Evolutionary conservation across 192 early-diverging fungal genomes (phyloP).

Genomic region (Coemansia sp.): DNA sequence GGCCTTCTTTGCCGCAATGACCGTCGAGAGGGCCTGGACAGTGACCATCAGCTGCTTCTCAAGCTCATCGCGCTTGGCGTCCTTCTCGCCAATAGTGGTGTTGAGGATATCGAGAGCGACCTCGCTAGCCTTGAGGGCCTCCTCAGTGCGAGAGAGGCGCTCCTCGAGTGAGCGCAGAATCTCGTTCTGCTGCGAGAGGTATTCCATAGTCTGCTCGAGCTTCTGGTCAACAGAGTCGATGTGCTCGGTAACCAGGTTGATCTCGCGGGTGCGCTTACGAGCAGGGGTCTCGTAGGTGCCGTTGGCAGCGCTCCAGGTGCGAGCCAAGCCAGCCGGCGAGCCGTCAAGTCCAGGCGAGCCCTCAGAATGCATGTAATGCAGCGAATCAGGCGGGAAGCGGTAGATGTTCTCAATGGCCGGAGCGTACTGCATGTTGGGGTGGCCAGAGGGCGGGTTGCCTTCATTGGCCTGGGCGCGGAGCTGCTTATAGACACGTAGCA

Average conservation of each 20-base stretch:
- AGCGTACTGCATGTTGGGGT: conserved; percentile 45
- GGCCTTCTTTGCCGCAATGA: conserved; percentile 48
- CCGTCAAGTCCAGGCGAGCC: conserved; percentile 34
- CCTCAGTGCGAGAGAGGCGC: conserved; percentile 44
- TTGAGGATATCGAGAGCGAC: conserved; percentile 40
- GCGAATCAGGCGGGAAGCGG: conserved; percentile 49
- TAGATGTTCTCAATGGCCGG: conserved; percentile 50
- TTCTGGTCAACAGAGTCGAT: conserved; percentile 48
- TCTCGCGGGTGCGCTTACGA: conserved; percentile 51
- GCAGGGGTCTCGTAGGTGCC: conserved; percentile 51
- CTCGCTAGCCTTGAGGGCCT: conserved; percentile 48
- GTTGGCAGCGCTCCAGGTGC: conserved; percentile 53
- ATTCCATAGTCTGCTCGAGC: conserved; percentile 46
- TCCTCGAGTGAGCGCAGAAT: conserved; percentile 42
- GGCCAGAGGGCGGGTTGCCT: conserved; percentile 38
- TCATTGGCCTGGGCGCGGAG: conserved; percentile 64
- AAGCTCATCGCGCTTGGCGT: conserved; percentile 52
- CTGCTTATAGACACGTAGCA: conserved; percentile 79
- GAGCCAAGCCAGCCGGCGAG: conserved; percentile 19
- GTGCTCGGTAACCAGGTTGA: conserved; percentile 35
- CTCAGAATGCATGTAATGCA: conserved; percentile 33
- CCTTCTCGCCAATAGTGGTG: conserved; percentile 43
- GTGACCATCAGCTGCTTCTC: conserved; percentile 54
- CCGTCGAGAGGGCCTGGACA: conserved; percentile 49
- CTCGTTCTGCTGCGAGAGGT: conserved; percentile 49